Conservation (phyloP, 2,329 filamentous ascomycete genomes). For the Cladosporium colombiae region DNA sequence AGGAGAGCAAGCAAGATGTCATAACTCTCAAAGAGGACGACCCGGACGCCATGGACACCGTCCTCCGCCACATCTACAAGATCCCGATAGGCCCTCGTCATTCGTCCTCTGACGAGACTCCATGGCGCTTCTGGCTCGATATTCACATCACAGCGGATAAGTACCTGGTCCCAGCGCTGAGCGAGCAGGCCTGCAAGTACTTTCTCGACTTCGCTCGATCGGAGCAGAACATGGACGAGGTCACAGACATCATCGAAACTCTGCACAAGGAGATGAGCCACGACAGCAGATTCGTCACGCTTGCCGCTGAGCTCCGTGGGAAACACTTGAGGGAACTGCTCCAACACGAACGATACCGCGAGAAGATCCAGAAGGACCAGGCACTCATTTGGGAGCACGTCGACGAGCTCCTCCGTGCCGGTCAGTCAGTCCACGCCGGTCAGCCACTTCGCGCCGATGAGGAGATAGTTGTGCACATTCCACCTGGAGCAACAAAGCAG, state of each 20-base stretch:
- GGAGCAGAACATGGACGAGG: not conserved
- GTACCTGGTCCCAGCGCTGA: not conserved
- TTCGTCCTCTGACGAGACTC: too few relatives aligned
- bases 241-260: not conserved
- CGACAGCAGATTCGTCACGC: not conserved
- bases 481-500: too few relatives aligned
- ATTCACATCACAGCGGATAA: conserved; percentile 1
- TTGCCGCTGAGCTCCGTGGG: not conserved
- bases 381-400: not conserved
- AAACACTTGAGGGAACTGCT: not conserved
- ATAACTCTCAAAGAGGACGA: not conserved
- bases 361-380: not conserved
- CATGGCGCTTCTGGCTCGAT: not conserved
- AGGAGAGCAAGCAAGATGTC: not conserved
- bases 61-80: not conserved
- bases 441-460: too few relatives aligned
- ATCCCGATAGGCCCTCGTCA: too few relatives aligned
- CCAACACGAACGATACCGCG: not conserved
- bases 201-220: not conserved
- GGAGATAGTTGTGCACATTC: too few relatives aligned
- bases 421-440: too few relatives aligned
- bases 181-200: not conserved
- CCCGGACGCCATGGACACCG: not conserved
- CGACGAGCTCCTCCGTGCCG: not conserved
- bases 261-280: not conserved